Base-by-base conservation (phyloP, 306 rosid species). In the Myrica gale region DNA sequence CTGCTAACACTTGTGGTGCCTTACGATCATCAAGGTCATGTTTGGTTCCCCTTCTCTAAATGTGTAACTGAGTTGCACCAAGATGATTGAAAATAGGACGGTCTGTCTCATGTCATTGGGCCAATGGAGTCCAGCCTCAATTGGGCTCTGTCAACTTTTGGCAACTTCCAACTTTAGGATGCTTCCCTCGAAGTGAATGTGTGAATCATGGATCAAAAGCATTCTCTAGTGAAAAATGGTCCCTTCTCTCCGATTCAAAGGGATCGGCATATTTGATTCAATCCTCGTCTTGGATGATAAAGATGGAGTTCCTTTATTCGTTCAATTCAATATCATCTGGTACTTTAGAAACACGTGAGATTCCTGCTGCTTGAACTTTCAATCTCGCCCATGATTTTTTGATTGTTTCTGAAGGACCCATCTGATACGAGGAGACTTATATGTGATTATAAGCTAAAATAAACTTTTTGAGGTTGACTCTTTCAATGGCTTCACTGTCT, bases 321-420 rank as follows among this genome's bases (percentile, higher is more conserved):
- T 21, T 61, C 16, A 13, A 61, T 61, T 61, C 19, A 2, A 37
- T 10, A 26, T 10, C 19, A 1, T 16, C 3, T 43, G 67, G 45
- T 48, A 45, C 7, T 65, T 45, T 58, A 16, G 45, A 13, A 51
- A 57, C 68, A 23, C 70, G 56, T 19, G 4, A 9, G 19, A 68
- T 32, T 57, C 55, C 9, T 48, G 71, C 60, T 75, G 63, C 45
- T 72, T 69, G 6, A 26, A 8, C 10, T 26, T 10, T 5, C 56
- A 37, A 52, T 47, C 41, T 65, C 69, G 71, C 58, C 9, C 71
- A 13, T 1, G 16, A 23, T 32, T 65, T 57, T 78, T 15, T 69
- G 57, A 68, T 32, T 44, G 43, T 72, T 80, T 73, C 69, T 73
- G 66, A 68, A 84, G 84, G 87, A 84, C 71, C 82, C 61, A 19